phyloP scores from a whole-genome alignment of 2,329 filamentous ascomycete genomes.

The Helotiales sp. region DNA sequence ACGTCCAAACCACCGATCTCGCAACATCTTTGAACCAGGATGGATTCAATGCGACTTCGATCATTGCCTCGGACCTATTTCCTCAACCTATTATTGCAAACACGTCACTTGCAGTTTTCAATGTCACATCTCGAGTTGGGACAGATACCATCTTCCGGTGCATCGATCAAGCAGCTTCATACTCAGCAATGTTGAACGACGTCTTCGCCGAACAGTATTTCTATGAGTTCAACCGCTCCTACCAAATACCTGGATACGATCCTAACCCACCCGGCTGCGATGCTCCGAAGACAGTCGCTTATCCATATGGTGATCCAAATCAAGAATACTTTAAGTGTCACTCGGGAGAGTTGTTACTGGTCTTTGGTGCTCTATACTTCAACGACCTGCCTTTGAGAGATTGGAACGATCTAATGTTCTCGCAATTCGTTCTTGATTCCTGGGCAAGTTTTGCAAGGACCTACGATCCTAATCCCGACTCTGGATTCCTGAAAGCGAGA shows the following conservation, averaged over 20 bases:
- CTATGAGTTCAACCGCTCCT: slow-evolving; percentile 37
- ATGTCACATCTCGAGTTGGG: slow-evolving; percentile 34
- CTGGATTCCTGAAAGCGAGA: slow-evolving; percentile 25
- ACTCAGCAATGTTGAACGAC: slow-evolving; percentile 28
- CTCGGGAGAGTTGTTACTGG: slow-evolving; percentile 35
- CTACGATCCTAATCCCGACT: slow-evolving; percentile 25
- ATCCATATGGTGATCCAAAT: slow-evolving; percentile 34
- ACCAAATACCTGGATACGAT: slow-evolving; percentile 27
- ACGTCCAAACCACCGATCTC: slow-evolving; percentile 23
- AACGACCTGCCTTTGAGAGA: slow-evolving; percentile 32
- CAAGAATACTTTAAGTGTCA: slow-evolving; percentile 40
- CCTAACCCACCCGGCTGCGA: slow-evolving; percentile 28
- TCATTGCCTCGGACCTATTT: slow-evolving; percentile 17
- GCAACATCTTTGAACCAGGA: slow-evolving; percentile 7
- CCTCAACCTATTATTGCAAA: slow-evolving; percentile 20
- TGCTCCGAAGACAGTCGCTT: slow-evolving; percentile 23
- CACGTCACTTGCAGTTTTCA: slow-evolving; percentile 29
- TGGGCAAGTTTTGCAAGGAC: slow-evolving; percentile 32
- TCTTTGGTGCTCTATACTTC: slow-evolving; percentile 33
- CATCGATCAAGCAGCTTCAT: slow-evolving; percentile 31
- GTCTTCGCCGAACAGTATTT: slow-evolving; percentile 36
- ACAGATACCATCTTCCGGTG: slow-evolving; percentile 35
- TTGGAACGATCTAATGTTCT: slow-evolving; percentile 32
- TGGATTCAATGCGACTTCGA: slow-evolving; percentile 16
- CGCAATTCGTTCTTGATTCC: slow-evolving; percentile 28